These are phyloP conservation scores for Boletus huronensis DNA, from an alignment of 768 basidiomycete genomes.

Conservation along the genomic window DNA sequence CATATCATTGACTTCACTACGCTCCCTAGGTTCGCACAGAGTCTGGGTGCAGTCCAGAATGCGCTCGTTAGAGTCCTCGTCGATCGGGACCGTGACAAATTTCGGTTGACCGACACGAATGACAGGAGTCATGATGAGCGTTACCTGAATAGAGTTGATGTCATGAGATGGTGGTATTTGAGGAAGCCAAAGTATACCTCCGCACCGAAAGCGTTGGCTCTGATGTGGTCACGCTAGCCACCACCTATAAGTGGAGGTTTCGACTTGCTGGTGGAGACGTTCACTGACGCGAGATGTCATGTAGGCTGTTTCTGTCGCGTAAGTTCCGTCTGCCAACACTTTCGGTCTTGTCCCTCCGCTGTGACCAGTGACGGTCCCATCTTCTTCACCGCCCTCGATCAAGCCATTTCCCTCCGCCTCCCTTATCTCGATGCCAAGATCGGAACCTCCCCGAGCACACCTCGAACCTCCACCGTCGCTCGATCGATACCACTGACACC, in stretches of 20 bases:
- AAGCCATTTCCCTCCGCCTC: slow-evolving; percentile 58
- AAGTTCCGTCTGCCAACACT: slow-evolving; percentile 94
- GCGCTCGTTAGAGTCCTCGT: slow-evolving; percentile 96
- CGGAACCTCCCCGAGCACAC: slow-evolving; percentile 93
- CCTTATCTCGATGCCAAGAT: slow-evolving; percentile 89
- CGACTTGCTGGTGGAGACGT: slow-evolving; percentile 78
- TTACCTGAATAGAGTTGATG: slow-evolving; percentile 24
- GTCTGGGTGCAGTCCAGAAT: slow-evolving; percentile 96
- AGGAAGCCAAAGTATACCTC: slow-evolving; percentile 50
- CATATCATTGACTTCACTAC: slow-evolving; percentile 57
- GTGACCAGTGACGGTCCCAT: slow-evolving; percentile 33
- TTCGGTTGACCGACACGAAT: slow-evolving; percentile 98
- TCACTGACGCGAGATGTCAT: slow-evolving; percentile 56
- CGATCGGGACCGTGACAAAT: slow-evolving; percentile 93
- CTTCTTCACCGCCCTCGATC: slow-evolving; percentile 46
- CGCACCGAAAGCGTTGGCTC: slow-evolving; percentile 73
- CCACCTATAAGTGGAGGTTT: slow-evolving; percentile 87
- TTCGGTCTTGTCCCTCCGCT: slow-evolving; percentile 55
- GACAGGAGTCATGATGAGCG: slow-evolving; percentile 93
- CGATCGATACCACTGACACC: slow-evolving; percentile 60
- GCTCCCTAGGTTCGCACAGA: slow-evolving; percentile 70
- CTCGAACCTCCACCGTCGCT: slow-evolving; percentile 74
- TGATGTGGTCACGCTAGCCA: slow-evolving; percentile 39
- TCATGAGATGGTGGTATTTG: not conserved
- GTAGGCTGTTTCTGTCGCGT: slow-evolving; percentile 94